Conservation (phyloP, 176 grass and related monocot species). For the Neostapfia colusana region DNA sequence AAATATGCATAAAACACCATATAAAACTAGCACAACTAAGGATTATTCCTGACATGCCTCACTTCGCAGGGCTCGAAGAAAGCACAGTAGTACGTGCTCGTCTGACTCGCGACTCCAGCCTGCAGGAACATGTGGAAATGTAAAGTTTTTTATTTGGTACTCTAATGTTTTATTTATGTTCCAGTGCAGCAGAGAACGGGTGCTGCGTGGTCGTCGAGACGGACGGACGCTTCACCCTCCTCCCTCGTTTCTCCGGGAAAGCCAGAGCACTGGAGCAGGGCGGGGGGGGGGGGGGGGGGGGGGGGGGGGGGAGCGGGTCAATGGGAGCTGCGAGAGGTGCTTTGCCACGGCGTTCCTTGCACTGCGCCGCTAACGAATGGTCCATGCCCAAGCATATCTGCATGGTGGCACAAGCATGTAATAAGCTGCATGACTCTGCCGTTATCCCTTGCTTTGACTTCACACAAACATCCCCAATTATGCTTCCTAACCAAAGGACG, state of each 20-base stretch:
- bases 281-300: too few species aligned
- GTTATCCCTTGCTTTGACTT: conserved; percentile 33
- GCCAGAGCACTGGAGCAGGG: not conserved
- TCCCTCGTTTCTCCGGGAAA: not conserved
- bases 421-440: too few species aligned
- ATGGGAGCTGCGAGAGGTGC: not conserved
- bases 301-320: too few species aligned
- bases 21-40: too few species aligned
- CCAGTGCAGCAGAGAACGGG: not conserved
- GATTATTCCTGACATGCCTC: too few species aligned
- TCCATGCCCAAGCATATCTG: too few species aligned
- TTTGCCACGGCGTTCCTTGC: conserved; percentile 13
- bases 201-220: conserved; percentile 5
- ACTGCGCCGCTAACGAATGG: not conserved
- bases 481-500: not conserved
- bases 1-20: too few species aligned
- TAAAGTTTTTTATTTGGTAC: not conserved
- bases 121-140: not conserved
- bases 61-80: conserved; percentile 32
- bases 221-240: not conserved
- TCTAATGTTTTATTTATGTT: not conserved
- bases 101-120: conserved; percentile 4
- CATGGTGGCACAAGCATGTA: too few species aligned
- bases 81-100: conserved; percentile 10
- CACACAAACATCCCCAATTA: conserved; percentile 36